Evolutionary conservation across 1,284 basidiomycete species (phyloP).

Genomic region (Sporisorium iseilematis-ciliati): DNA sequence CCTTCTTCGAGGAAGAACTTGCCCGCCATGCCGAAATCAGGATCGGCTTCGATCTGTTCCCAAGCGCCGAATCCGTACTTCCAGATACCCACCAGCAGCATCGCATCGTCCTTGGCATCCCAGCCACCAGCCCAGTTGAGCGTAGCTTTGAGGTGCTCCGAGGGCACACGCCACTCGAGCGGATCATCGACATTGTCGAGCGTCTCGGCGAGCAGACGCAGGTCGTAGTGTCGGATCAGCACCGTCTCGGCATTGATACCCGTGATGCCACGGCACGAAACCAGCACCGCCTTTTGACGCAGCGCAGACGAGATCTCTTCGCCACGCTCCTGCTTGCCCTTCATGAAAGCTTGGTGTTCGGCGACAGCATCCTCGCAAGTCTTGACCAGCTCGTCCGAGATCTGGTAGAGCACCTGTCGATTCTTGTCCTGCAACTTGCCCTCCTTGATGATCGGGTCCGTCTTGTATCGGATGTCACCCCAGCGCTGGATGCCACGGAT

Average conservation of each 20-base stretch:
- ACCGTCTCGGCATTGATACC: slow-evolving; percentile 99
- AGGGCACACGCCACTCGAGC: slow-evolving; percentile 86
- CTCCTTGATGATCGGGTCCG: slow-evolving; percentile 91
- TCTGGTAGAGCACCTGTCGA: slow-evolving; percentile 88
- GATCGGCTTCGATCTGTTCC: slow-evolving; percentile 93
- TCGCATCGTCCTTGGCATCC: slow-evolving; percentile 91
- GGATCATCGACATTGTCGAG: slow-evolving; percentile 75
- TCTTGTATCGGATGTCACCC: slow-evolving; percentile 95
- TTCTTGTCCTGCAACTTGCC: slow-evolving; percentile 96
- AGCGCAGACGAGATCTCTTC: slow-evolving; percentile 74
- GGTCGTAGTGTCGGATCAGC: slow-evolving; percentile 87
- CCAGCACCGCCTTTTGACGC: slow-evolving; percentile 93
- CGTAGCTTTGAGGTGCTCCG: slow-evolving; percentile 91
- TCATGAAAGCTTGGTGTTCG: slow-evolving; percentile 77
- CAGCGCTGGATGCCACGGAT: slow-evolving; percentile 95
- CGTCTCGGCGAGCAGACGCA: slow-evolving; percentile 84
- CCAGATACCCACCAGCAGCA: slow-evolving; percentile 92
- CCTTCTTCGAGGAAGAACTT: slow-evolving; percentile 98
- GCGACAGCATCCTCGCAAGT: slow-evolving; percentile 86
- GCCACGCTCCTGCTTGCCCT: slow-evolving; percentile 75
- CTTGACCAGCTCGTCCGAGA: slow-evolving; percentile 91
- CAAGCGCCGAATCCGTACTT: slow-evolving; percentile 95
- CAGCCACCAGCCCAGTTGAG: slow-evolving; percentile 96
- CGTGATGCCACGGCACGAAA: slow-evolving; percentile 87
- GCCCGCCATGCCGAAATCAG: slow-evolving; percentile 83